Percentiles rank a stretch among this genome's conserved stretches.
phyloP scores from a whole-genome alignment of 768 basidiomycete species.

The Podaxis sp. region DNA sequence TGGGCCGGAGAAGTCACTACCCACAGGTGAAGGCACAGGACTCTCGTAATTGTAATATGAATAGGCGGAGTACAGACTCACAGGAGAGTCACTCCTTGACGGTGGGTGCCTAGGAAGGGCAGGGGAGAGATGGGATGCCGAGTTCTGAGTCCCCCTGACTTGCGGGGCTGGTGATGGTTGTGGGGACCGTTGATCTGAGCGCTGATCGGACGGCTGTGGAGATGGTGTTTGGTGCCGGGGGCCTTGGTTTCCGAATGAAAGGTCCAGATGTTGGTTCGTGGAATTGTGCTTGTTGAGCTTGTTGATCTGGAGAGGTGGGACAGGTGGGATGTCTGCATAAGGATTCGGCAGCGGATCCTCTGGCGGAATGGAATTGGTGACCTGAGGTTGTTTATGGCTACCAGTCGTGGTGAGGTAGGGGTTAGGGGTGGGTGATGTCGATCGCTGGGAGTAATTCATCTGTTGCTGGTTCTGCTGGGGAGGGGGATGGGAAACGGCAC shows the following conservation, averaged over 20 bases:
- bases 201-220: not conserved
- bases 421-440: constrained; percentile 15
- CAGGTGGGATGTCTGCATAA: not conserved
- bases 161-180: not conserved
- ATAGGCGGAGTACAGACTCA: constrained; percentile 56
- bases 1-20: constrained; percentile 23
- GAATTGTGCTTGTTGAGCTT: not conserved
- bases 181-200: not conserved
- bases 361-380: not conserved
- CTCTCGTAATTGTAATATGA: constrained; percentile 65
- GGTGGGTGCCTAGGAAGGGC: constrained; percentile 9
- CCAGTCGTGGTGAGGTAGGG: not conserved
- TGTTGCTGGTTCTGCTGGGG: constrained; percentile 8
- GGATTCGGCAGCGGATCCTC: not conserved
- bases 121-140: not conserved
- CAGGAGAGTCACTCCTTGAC: constrained; percentile 12
- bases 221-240: not conserved
- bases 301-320: not conserved
- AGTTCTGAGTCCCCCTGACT: not conserved
- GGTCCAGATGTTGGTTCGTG: not conserved
- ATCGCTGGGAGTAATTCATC: constrained; percentile 6
- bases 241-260: not conserved
- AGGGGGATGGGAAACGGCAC: constrained; percentile 31
- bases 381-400: not conserved
- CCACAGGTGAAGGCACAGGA: constrained; percentile 43